Evolutionary conservation across 2,329 filamentous ascomycete species (phyloP), one percentile per base, ranked within the genome.

Genomic region (Cylindrodendrum hubeiense): DNA sequence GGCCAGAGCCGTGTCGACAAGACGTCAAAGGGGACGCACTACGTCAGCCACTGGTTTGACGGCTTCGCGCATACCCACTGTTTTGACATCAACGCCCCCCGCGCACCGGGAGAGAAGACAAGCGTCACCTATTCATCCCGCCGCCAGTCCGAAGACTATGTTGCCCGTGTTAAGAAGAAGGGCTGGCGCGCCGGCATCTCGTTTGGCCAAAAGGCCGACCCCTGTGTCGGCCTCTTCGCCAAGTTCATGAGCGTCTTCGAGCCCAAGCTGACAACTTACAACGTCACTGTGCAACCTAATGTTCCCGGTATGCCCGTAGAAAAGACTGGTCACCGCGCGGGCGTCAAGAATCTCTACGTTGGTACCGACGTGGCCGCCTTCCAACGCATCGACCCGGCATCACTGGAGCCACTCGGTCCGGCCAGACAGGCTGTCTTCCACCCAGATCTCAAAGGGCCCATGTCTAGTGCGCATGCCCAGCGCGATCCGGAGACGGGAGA

Each of bases 41-140:
- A 84, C 33, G 83, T 90, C 13, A 87, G 85, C 1, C 93, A 96
- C 77, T 96, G 93, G 93, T 96, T 96, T 70, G 93, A 96, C 75
- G 91, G 91, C 6, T 89, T 94, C 63, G 86, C 89, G 3, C 87
- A 92, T 60, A 84, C 89, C 1, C 92, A 95, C 79, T 89, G 87
- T 28, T 95, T 95, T 75, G 85, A 93, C 62, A 91, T 95, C 33
- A 72, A 88, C 3, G 75, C 85, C 0, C 67, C 83, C 0, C 71
- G 75, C 2, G 72, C 79, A 4, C 70, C 67, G 2, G 67, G 70
- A 3, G 66, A 63, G 28, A 74, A 74, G 44, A 70, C 69, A 0
- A 64, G 73, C 0, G 90, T 95, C 3, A 81, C 85, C 24, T 95
- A 95, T 76, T 91, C 90, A 7, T 96, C 93, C 1, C 85, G 91